phyloP scores from a whole-genome alignment of 2,329 filamentous ascomycete genomes.

The Sodiomyces alkalinus region DNA sequence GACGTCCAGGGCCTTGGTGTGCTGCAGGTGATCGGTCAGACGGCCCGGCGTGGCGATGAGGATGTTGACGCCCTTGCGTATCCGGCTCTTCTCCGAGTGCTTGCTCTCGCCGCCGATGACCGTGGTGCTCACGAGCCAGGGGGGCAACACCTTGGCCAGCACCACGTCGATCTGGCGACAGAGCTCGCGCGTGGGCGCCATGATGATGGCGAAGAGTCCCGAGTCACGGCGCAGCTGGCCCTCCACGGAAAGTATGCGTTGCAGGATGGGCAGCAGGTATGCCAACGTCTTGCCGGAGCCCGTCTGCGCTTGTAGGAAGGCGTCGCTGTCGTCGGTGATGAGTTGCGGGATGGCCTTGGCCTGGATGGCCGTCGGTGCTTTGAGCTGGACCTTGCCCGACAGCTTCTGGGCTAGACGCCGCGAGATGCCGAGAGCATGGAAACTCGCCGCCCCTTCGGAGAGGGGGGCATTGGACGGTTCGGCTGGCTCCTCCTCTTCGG shows the following conservation, averaged over 20 bases:
- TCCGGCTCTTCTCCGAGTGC: constrained; percentile 75
- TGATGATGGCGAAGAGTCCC: constrained; percentile 83
- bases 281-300: constrained; percentile 95
- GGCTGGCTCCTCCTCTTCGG: constrained; percentile 33
- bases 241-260: constrained; percentile 70
- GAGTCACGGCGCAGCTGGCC: constrained; percentile 62
- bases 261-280: constrained; percentile 86
- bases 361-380: constrained; percentile 88
- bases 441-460: constrained; percentile 68
- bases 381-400: constrained; percentile 71
- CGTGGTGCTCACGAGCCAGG: constrained; percentile 87
- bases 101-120: constrained; percentile 57
- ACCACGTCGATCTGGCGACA: constrained; percentile 88
- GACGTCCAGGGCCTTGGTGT: constrained; percentile 79
- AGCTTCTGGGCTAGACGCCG: constrained; percentile 68
- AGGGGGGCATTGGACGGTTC: constrained; percentile 86
- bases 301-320: constrained; percentile 92
- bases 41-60: constrained; percentile 88
- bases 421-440: constrained; percentile 73
- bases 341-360: constrained; percentile 75
- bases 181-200: constrained; percentile 85
- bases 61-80: constrained; percentile 91
- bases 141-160: constrained; percentile 70
- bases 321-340: constrained; percentile 67
- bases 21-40: constrained; percentile 79